Evolutionary conservation across 108 stramenopile species (phyloP).

Genomic region (Pseudonitzschia pungens): DNA sequence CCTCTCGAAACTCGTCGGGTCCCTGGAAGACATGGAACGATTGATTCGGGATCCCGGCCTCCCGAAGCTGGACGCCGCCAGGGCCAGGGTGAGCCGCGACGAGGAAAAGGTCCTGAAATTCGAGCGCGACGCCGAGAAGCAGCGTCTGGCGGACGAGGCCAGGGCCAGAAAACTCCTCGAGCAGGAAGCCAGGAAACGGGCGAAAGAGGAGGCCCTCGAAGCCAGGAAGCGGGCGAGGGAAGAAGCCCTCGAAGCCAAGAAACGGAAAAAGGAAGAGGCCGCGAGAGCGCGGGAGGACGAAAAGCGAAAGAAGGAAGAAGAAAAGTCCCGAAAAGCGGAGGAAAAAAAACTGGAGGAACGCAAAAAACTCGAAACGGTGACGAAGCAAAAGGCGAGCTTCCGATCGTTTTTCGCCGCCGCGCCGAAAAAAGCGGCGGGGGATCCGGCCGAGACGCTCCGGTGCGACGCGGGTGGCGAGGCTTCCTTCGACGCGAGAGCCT

Average conservation of each 20-base stretch:
- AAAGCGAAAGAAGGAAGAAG: slow-evolving; percentile 44
- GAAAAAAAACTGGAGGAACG: slow-evolving; percentile 31
- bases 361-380: slow-evolving; percentile 35
- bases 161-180: slow-evolving; percentile 43
- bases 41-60: slow-evolving; percentile 7
- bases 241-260: slow-evolving; percentile 28
- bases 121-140: slow-evolving; percentile 76
- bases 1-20: slow-evolving; percentile 47
- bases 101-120: slow-evolving; percentile 82
- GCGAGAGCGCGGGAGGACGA: slow-evolving; percentile 25
- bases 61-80: slow-evolving; percentile 5
- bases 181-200: slow-evolving; percentile 44
- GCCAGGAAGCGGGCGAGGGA: slow-evolving; percentile 54
- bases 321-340: slow-evolving; percentile 30
- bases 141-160: slow-evolving; percentile 49
- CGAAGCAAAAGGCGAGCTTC: slow-evolving; percentile 62
- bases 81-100: slow-evolving; percentile 58
- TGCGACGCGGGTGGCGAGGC: neutral
- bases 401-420: slow-evolving; percentile 61
- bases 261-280: slow-evolving; percentile 42
- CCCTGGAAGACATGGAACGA: slow-evolving; percentile 47
- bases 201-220: slow-evolving; percentile 47
- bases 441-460: slow-evolving; percentile 11
- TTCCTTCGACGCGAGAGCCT: slow-evolving; percentile 51
- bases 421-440: slow-evolving; percentile 24